A percentile compares a stretch with the other conserved stretches of the same genome.
These are phyloP conservation scores for Crithidia bombi DNA, from an alignment of 208 protist species.

Conservation along the genomic window DNA sequence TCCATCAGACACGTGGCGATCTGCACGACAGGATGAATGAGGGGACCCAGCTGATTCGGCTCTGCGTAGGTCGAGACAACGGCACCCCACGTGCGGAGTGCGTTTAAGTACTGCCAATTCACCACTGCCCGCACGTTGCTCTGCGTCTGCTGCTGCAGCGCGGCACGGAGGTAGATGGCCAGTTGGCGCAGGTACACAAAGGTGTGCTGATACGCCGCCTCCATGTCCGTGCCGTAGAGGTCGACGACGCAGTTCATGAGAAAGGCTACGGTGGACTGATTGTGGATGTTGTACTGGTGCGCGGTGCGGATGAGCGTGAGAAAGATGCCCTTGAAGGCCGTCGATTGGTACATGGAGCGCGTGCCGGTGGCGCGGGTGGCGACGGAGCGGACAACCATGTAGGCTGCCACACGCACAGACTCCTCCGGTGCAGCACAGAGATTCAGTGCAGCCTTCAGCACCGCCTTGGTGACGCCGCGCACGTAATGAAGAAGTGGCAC, in stretches of 20 bases:
- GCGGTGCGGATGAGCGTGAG: constrained; percentile 89
- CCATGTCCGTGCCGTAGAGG: constrained; percentile 94
- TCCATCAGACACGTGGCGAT: constrained; percentile 86
- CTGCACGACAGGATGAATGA: constrained; percentile 95
- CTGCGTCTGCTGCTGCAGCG: constrained; percentile 91
- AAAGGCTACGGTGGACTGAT: constrained; percentile 86
- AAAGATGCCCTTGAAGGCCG: constrained; percentile 94
- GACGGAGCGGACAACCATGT: constrained; percentile 87
- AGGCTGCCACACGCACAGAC: constrained; percentile 81
- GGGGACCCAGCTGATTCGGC: constrained; percentile 80
- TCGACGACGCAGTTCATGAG: constrained; percentile 95
- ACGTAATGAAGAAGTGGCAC: constrained; percentile 91
- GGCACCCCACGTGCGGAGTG: constrained; percentile 92
- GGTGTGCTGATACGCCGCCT: constrained; percentile 94
- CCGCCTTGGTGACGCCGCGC: constrained; percentile 78
- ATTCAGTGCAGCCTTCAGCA: constrained; percentile 71
- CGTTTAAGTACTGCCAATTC: constrained; percentile 97
- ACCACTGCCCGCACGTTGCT: constrained; percentile 94
- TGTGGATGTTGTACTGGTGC: constrained; percentile 83
- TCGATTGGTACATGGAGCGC: constrained; percentile 91
- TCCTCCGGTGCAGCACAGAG: constrained; percentile 83
- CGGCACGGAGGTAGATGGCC: constrained; percentile 95
- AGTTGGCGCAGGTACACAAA: constrained; percentile 98
- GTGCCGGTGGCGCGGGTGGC: constrained; percentile 87
- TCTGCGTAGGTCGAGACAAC: constrained; percentile 90